Conservation (phyloP, 148 eudicot species). For the Rhododendron mucronatum region DNA sequence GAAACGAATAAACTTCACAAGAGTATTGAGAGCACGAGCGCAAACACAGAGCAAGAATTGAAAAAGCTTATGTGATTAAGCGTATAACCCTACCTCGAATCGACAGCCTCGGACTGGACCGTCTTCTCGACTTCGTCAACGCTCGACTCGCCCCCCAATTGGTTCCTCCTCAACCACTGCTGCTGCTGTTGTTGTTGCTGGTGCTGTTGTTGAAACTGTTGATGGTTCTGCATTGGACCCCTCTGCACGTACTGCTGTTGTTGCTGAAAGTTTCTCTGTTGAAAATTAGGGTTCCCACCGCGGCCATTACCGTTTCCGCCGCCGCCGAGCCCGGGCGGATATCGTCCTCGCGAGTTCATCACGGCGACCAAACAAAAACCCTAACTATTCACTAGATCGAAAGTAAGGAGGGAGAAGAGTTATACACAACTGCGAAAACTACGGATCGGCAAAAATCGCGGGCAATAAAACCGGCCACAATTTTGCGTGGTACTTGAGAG, state of each 20-base stretch:
- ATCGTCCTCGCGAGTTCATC: slow-evolving; percentile 36
- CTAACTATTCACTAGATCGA: neutral
- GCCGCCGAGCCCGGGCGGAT: slow-evolving; percentile 74
- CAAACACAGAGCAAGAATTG: neutral
- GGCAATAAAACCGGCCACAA: neutral
- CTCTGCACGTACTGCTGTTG: slow-evolving; percentile 39
- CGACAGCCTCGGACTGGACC: slow-evolving; percentile 64
- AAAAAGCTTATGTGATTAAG: no score
- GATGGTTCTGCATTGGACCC: slow-evolving; percentile 32
- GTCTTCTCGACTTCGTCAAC: slow-evolving; percentile 70
- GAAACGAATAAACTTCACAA: no score
- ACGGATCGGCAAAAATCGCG: slow-evolving; percentile 6
- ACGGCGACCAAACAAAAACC: slow-evolving; percentile 1
- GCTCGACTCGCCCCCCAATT: slow-evolving; percentile 32
- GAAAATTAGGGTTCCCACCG: slow-evolving; percentile 55
- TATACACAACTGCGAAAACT: neutral
- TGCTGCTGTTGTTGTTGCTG: slow-evolving; percentile 32
- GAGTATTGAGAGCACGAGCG: neutral
- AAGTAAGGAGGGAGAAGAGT: neutral
- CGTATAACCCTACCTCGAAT: slow-evolving; percentile 41
- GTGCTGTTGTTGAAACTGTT: slow-evolving; percentile 18
- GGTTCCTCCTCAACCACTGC: slow-evolving; percentile 66
- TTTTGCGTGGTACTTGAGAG: neutral
- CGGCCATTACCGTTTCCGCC: slow-evolving; percentile 37
- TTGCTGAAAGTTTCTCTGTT: slow-evolving; percentile 34